Base-by-base conservation (phyloP, 169 alveolate species). In the Plasmodium knowlesi region DNA sequence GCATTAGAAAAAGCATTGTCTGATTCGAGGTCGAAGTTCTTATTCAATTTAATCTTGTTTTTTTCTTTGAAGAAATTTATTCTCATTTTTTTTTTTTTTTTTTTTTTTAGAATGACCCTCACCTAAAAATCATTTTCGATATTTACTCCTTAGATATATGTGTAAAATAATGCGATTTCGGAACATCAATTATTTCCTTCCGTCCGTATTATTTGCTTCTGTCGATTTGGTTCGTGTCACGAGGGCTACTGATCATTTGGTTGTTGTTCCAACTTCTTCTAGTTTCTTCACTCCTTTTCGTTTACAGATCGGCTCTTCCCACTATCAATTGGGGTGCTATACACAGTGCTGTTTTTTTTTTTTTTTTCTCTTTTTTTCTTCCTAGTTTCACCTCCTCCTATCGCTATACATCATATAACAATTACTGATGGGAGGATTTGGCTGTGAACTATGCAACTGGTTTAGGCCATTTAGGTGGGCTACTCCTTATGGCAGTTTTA, bases 51-150 rank as follows among this genome's bases (percentile, higher is more conserved):
- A 37, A 88, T 79, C 89, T 78, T 88, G 82, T 88, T 76, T 88
- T 80, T 88, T 79, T 88, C 94, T 88, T 88, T 88, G 89, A 88
- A 88, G 89, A 88, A 79, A 53, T 88, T 88, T 88, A 88, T 88
- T 88, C 80, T 88, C 94, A 88, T 88, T 88, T 88, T 83, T 39
- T 39, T 39, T 32, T 39, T 88, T 88, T 88, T 83, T 39, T 39
- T 39, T 32, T 39, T 50, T 80, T 88, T 30, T 22, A 73, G 28
- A 61, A 85, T 34, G n/a, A 61, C 93, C 61, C 93, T 85, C 80
- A 61, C 67, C 74, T 73, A 85, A 85, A 85, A 73, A 74, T 85
- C 93, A 85, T 85, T 85, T 85, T 85, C 93, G 78, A 73, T 83
- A 28, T 67, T 19, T 28, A 9, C 37, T 67, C n/a, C 37, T 25